phyloP scores from a whole-genome alignment of 805 yeast species.

The Wickerhamomyces xylosicus region DNA sequence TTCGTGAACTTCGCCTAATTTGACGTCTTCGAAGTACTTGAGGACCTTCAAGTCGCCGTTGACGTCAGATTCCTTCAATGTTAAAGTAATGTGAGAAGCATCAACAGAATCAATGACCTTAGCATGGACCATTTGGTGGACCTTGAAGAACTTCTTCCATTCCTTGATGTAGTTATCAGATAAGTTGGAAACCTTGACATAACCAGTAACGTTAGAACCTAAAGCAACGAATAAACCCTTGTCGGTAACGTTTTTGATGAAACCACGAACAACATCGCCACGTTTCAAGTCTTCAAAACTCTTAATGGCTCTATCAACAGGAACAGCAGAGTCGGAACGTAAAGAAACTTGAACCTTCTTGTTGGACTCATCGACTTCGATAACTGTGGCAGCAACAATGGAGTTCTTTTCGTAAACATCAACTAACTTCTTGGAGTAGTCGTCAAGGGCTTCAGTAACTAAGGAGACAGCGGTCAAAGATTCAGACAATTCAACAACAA shows the following conservation, averaged over 20 bases:
- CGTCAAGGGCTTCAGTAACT: slow-evolving; percentile 69
- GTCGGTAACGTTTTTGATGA: slow-evolving; percentile 62
- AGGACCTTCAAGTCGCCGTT: slow-evolving; percentile 53
- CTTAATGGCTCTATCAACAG: slow-evolving; percentile 36
- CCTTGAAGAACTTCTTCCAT: slow-evolving; percentile 72
- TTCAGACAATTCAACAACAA: slow-evolving; percentile 61
- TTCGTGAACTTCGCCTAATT: slow-evolving; percentile 60
- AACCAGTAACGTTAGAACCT: slow-evolving; percentile 62
- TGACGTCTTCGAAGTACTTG: slow-evolving; percentile 57
- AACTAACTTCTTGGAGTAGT: slow-evolving; percentile 44
- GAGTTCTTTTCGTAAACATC: slow-evolving; percentile 40
- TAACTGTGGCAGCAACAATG: slow-evolving; percentile 46
- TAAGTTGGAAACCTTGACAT: slow-evolving; percentile 71
- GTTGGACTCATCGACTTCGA: slow-evolving; percentile 24
- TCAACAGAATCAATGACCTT: slow-evolving; percentile 54
- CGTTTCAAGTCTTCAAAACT: slow-evolving; percentile 43
- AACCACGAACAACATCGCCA: slow-evolving; percentile 77
- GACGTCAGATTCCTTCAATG: slow-evolving; percentile 73
- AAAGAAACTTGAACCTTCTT: slow-evolving; percentile 55
- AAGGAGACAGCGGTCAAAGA: slow-evolving; percentile 53
- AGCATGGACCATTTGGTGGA: slow-evolving; percentile 66
- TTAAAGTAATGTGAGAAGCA: slow-evolving; percentile 59
- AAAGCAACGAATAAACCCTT: slow-evolving; percentile 71
- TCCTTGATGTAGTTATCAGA: slow-evolving; percentile 77
- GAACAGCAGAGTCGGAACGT: slow-evolving; percentile 37